Evolutionary conservation across 768 basidiomycete genomes (phyloP), one percentile per base, ranked within the genome.

Genomic region (Trametes punicea): DNA sequence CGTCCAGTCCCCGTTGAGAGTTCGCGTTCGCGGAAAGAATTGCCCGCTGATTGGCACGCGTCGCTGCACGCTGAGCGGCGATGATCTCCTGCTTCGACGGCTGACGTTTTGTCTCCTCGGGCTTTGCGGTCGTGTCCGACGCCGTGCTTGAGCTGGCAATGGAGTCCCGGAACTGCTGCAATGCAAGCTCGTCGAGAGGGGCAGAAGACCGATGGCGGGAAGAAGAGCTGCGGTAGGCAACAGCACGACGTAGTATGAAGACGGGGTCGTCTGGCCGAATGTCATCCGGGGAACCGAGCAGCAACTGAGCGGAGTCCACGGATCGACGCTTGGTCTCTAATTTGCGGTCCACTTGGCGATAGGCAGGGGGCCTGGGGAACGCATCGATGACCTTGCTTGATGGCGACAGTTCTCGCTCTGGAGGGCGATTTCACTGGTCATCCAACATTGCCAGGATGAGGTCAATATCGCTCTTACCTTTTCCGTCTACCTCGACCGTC

Each of bases 1-100:
- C 82, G 62, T 98, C 96, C 68, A 96, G 81, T 1, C 96, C 96
- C 40, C 92, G 84, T 16, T 88, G 79, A 1, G 87, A 82, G 66
- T 98, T 98, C 3, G 83, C 77, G 62, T 93, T 90, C 0, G 94
- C 84, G 10, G 89, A 88, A 1, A 97, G 83, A 25, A 96, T 86
- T 7, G 88, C 87, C 34, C 89, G 80, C 65, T 88, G 95, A 58
- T 85, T 95, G 1, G 93, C 95, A 10, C 91, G 81, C 6, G 81
- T 85, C 0, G 86, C 90, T 1, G 88, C 90, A 5, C 95, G 83
- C 67, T 98, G 96, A 5, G 93, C 93, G 11, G 90, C 91, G 54
- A 98, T 97, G 64, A 97, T 88, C 62, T 97, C 93, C 60, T 91
- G 90, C 21, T 86, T 81, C 3, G 91, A 90, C 59, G 72, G 65